phyloP scores from a whole-genome alignment of 192 early-diverging fungal species.

The Endogone sp. region DNA sequence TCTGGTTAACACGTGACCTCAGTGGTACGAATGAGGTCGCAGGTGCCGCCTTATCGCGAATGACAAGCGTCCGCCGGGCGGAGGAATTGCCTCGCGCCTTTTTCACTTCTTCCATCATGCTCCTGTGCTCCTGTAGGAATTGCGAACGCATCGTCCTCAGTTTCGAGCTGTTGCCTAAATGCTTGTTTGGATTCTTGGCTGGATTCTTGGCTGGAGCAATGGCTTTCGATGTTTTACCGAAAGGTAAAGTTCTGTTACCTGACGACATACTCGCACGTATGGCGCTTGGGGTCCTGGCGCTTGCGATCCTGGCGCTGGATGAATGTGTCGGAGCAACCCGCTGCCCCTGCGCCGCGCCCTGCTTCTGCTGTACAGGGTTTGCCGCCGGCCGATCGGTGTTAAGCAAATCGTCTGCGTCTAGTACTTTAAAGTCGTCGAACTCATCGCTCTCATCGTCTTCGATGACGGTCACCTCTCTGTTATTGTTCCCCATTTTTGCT shows the following conservation, averaged over 20 bases:
- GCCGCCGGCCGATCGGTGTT: conserved; percentile 5
- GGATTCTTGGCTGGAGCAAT: not conserved
- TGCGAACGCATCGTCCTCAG: not conserved
- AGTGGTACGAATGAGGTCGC: not conserved
- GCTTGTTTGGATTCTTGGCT: not conserved
- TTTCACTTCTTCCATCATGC: not conserved
- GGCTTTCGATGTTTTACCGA: not conserved
- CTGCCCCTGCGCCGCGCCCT: not conserved
- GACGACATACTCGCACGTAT: conserved; percentile 9
- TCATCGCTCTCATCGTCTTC: conserved; percentile 21
- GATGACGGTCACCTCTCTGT: not conserved
- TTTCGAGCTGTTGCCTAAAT: not conserved
- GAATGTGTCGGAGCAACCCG: not conserved
- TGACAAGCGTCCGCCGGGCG: not conserved
- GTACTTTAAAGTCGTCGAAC: conserved; percentile 33
- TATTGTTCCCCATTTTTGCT: not conserved
- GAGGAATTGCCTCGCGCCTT: not conserved
- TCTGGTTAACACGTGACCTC: not conserved
- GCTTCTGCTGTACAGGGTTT: not conserved
- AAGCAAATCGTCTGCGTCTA: conserved; percentile 31
- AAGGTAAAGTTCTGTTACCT: conserved; percentile 4
- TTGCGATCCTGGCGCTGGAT: conserved; percentile 13
- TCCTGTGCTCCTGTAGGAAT: not conserved
- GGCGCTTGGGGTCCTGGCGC: not conserved
- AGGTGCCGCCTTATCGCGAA: not conserved